Conservation (phyloP, 495 filamentous ascomycete species). For the Neurospora sp. region DNA sequence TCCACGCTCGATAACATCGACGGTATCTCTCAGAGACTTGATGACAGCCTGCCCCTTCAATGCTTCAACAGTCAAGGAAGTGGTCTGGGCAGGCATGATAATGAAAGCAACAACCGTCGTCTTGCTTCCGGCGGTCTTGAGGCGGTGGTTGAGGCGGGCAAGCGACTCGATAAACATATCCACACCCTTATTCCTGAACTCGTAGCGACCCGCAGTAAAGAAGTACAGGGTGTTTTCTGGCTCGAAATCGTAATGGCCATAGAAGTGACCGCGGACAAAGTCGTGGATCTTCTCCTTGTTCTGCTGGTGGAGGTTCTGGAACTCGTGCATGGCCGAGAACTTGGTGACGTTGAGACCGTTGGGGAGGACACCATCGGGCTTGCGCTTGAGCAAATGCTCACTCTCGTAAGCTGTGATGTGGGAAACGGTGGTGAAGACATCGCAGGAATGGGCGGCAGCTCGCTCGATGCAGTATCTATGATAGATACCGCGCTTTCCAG, state of each 20-base stretch:
- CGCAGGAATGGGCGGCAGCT: constrained; percentile 77
- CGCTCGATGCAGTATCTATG: constrained; percentile 98
- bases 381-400: constrained; percentile 94
- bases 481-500: constrained; percentile 96
- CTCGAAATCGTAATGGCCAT: constrained; percentile 95
- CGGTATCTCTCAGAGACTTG: constrained; percentile 87
- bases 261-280: constrained; percentile 96
- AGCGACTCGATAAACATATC: constrained; percentile 99
- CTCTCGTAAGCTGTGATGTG: constrained; percentile 98
- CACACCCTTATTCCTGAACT: constrained; percentile 96
- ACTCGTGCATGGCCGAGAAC: constrained; percentile 97
- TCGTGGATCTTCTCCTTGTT: constrained; percentile 96
- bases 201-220: constrained; percentile 93
- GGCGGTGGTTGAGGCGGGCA: constrained; percentile 83
- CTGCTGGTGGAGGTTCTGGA: constrained; percentile 95
- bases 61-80: constrained; percentile 88
- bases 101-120: constrained; percentile 97
- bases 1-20: constrained; percentile 78
- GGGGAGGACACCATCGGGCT: constrained; percentile 91
- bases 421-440: constrained; percentile 97
- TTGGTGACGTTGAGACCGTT: constrained; percentile 98
- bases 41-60: constrained; percentile 95
- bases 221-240: constrained; percentile 96
- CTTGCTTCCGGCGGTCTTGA: constrained; percentile 77
- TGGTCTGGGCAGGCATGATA: constrained; percentile 98